Evolutionary conservation across 192 early-diverging fungal species (phyloP), one percentile per base, ranked within the genome.

Genomic region (Podila minutissima): DNA sequence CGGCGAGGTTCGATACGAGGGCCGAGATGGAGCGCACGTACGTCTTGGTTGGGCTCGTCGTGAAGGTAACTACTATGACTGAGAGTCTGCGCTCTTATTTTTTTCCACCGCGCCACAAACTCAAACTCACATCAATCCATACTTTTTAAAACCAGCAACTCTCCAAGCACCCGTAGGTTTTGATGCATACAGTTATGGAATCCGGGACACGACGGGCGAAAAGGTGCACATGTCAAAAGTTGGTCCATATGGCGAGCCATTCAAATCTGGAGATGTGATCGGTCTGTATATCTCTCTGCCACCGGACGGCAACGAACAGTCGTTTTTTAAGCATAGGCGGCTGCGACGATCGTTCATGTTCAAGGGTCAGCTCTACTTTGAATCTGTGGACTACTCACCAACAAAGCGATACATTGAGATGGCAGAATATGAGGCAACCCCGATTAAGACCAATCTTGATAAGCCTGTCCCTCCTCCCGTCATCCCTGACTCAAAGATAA

Each of bases 111-210:
- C 2, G 3, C 28, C 29, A 19, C 35, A 37, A 37, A 11, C 53
- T 68, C 10, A 75, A 50, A 58, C 49, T 59, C 61, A 41, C 38
- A 33, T 65, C 64, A 37, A n/a, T 37, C 17, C 5, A 57, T 55
- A 20, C 31, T 26, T 63, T n/a, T 60, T 15, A n/a, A 37, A 31
- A 41, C 15, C 41, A 90, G 89, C 88, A 1, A 87, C 84, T 48
- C 59, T 91, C 32, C 86, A 91, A 61, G 88, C 87, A 8, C 91
- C 91, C 6, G 89, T 91, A 46, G 91, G 91, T 5, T 91, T 88
- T 72, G 91, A 92, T 68, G 87, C 75, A 11, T 92, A 92, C 58
- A 85, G 88, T 62, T 92, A 92, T 67, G 91, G 88, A 2, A 83
- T 86, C 53, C 84, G 91, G 10, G 91, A 92, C 67, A 82, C 84